Conservation (phyloP, 257 asterid species). For the Perilla frutescens region DNA sequence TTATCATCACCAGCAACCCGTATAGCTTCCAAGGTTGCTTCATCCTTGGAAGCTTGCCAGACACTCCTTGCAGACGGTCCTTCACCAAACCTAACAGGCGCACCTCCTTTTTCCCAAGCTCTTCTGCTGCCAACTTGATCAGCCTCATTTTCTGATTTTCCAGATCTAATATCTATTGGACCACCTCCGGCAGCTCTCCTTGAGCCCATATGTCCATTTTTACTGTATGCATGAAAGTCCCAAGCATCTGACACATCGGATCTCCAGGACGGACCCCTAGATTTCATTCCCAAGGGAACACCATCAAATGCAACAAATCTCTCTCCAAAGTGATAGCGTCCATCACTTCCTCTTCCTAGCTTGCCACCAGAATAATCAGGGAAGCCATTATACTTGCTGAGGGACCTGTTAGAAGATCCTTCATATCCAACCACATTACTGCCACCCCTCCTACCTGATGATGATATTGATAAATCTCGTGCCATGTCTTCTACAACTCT, state of each 20-base stretch:
- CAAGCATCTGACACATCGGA: slow-evolving; percentile 67
- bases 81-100: slow-evolving; percentile 89
- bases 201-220: slow-evolving; percentile 68
- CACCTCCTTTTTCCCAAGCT: slow-evolving; percentile 85
- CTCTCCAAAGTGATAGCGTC: slow-evolving; percentile 69
- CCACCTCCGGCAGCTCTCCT: slow-evolving; percentile 63
- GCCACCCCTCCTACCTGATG: slow-evolving; percentile 76
- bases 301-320: slow-evolving; percentile 69
- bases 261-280: slow-evolving; percentile 77
- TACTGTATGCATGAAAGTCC: slow-evolving; percentile 71
- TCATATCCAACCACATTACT: slow-evolving; percentile 63
- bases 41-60: slow-evolving; percentile 99
- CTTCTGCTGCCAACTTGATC: slow-evolving; percentile 73
- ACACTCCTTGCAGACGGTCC: slow-evolving; percentile 99
- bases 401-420: slow-evolving; percentile 69
- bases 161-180: slow-evolving; percentile 53
- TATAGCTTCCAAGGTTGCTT: slow-evolving; percentile 96
- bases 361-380: slow-evolving; percentile 75
- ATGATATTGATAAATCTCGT: slow-evolving; percentile 85
- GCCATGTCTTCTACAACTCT: slow-evolving; percentile 98
- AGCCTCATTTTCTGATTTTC: slow-evolving; percentile 63
- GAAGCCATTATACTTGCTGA: slow-evolving; percentile 76
- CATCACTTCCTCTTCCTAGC: slow-evolving; percentile 68
- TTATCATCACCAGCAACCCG: slow-evolving; percentile 95
- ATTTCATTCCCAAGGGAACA: slow-evolving; percentile 59